These are phyloP conservation scores for Eragrostis nindensis DNA, from an alignment of 176 grass and related monocot genomes.

Conservation along the genomic window DNA sequence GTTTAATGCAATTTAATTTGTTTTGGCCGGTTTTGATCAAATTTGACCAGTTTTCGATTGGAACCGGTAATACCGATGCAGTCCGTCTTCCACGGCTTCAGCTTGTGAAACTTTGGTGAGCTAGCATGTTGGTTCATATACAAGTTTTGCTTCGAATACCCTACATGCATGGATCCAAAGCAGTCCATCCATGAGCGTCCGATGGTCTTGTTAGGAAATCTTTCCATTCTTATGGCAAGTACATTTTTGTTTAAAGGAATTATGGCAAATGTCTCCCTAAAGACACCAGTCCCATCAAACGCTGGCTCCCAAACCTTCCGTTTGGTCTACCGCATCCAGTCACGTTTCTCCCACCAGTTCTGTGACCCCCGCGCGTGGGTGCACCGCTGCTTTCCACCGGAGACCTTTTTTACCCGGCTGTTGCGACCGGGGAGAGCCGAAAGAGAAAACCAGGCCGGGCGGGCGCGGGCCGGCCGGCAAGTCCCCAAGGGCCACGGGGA, in stretches of 20 bases:
- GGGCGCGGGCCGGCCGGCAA: neutral
- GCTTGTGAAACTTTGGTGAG: too few relatives aligned
- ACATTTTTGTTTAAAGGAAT: neutral
- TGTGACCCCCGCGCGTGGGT: neutral
- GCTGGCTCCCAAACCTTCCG: neutral
- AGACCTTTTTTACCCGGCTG: neutral
- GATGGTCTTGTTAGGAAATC: too few relatives aligned
- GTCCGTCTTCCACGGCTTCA: too few relatives aligned
- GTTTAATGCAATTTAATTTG: too few relatives aligned
- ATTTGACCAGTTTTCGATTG: too few relatives aligned
- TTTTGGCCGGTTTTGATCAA: too few relatives aligned
- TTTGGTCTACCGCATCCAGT: neutral
- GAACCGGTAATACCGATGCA: too few relatives aligned
- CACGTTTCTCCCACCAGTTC: neutral
- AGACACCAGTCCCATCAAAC: neutral
- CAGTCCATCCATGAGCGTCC: too few relatives aligned
- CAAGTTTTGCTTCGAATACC: too few relatives aligned
- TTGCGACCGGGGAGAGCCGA: neutral
- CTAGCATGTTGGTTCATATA: too few relatives aligned
- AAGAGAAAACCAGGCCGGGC: neutral
- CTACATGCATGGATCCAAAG: too few relatives aligned
- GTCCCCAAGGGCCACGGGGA: neutral
- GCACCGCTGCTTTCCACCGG: conserved; percentile 14
- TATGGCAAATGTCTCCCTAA: neutral
- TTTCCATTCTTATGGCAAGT: too few relatives aligned